Conservation (phyloP, 345 rosid species). For the Citrus maxima region DNA sequence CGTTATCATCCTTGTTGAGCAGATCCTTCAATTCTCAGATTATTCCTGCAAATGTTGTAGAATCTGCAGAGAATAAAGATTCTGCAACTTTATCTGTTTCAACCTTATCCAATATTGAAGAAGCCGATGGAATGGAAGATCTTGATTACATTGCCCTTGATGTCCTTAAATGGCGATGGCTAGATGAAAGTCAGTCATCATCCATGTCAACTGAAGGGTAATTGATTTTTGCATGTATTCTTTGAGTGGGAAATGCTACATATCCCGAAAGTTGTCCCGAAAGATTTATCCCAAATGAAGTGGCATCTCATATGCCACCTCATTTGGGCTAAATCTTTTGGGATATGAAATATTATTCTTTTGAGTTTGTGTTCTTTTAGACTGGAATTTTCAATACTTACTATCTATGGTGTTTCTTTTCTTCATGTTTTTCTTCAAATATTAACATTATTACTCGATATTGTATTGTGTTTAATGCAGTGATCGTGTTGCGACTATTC, state of each 20-base stretch:
- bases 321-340: background rate
- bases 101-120: constrained; percentile 63
- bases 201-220: constrained; percentile 70
- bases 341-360: background rate
- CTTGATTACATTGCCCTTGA: constrained; percentile 70
- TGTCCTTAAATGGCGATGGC: constrained; percentile 88
- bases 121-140: constrained; percentile 58
- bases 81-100: constrained; percentile 50
- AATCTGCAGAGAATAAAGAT: constrained; percentile 68
- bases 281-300: background rate
- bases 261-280: background rate
- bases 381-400: background rate
- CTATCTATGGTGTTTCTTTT: constrained; percentile 12
- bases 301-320: background rate
- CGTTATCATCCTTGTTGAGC: constrained; percentile 77
- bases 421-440: background rate
- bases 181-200: constrained; percentile 58
- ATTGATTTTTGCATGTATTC: constrained; percentile 9
- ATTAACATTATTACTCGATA: constrained; percentile 8
- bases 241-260: background rate
- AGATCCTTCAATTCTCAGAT: constrained; percentile 84
- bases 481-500: constrained; percentile 56
- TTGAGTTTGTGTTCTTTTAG: background rate
- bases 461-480: constrained; percentile 29
- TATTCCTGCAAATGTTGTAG: constrained; percentile 59